Conservation (phyloP, 371 early-diverging fungal genomes). For the Rhizoclosmatium hyalinum region DNA sequence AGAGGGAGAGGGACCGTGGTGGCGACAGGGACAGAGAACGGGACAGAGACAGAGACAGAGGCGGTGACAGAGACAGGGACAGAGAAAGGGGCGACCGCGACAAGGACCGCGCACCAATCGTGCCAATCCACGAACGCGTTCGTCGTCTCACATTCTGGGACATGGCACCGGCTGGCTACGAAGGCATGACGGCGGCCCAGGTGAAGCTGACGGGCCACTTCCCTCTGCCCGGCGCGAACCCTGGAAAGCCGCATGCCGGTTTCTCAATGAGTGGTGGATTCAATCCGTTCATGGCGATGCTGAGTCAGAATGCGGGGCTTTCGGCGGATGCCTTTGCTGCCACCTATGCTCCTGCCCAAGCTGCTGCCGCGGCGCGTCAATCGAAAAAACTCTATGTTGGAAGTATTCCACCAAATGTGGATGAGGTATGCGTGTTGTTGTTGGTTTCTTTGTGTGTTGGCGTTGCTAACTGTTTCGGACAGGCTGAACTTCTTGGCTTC, state of each 20-base stretch:
- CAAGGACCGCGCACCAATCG: conserved; percentile 37
- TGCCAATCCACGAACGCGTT: conserved; percentile 76
- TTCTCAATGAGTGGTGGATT: background rate
- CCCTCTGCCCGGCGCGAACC: conserved; percentile 84
- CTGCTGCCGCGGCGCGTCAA: conserved; percentile 68
- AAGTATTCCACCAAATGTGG: conserved; percentile 84
- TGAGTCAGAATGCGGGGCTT: conserved; percentile 51
- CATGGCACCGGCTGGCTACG: conserved; percentile 90
- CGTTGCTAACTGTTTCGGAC: background rate
- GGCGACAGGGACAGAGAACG: conserved; percentile 49
- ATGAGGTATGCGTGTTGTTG: conserved; percentile 60
- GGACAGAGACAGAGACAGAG: conserved; percentile 45
- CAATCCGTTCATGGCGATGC: background rate
- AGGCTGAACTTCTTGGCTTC: conserved; percentile 79
- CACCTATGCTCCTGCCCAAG: conserved; percentile 47
- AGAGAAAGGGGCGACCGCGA: conserved; percentile 42
- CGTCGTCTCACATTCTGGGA: conserved; percentile 93
- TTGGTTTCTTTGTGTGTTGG: background rate
- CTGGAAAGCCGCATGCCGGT: background rate
- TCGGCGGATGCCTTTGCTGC: conserved; percentile 52
- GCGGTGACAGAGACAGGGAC: conserved; percentile 30
- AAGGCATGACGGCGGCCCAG: conserved; percentile 84
- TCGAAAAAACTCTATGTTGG: conserved; percentile 90
- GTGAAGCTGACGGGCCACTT: conserved; percentile 92
- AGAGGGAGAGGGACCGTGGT: conserved; percentile 43